These are phyloP conservation scores for Ogataea salicorniae DNA, from an alignment of 805 yeast species.

Conservation along the genomic window DNA sequence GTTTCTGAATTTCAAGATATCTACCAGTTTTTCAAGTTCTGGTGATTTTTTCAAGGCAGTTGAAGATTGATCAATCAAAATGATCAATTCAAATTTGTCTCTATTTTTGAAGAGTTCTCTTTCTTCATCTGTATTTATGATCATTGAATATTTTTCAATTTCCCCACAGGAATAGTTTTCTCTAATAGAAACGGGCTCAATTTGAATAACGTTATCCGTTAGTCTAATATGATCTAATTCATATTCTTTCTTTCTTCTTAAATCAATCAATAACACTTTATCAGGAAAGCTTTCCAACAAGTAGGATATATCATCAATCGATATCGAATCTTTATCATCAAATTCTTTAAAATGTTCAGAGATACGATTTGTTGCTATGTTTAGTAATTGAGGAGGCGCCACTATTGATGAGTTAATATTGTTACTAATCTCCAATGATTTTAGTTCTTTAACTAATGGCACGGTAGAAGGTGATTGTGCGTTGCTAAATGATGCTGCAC, in stretches of 20 bases:
- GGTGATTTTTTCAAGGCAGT: slow-evolving; percentile 12
- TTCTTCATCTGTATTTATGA: slow-evolving; percentile 54
- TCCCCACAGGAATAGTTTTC: slow-evolving; percentile 53
- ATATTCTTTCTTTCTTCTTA: slow-evolving; percentile 57
- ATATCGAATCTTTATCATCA: slow-evolving; percentile 5
- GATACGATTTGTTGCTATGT: neutral
- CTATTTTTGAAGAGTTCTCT: slow-evolving; percentile 48
- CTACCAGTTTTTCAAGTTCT: slow-evolving; percentile 29
- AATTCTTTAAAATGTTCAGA: slow-evolving; percentile 5
- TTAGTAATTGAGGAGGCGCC: neutral
- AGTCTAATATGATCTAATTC: slow-evolving; percentile 56
- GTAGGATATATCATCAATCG: slow-evolving; percentile 21
- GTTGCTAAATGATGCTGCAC: neutral
- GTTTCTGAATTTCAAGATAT: slow-evolving; percentile 35
- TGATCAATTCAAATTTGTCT: slow-evolving; percentile 53
- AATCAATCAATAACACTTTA: slow-evolving; percentile 61
- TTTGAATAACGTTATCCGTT: slow-evolving; percentile 54
- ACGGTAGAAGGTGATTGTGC: neutral
- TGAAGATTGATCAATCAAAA: slow-evolving; percentile 53
- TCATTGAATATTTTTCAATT: slow-evolving; percentile 55
- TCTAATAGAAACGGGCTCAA: slow-evolving; percentile 65
- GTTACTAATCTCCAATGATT: neutral
- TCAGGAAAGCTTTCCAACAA: slow-evolving; percentile 28
- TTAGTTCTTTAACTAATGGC: neutral
- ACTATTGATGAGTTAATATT: neutral